Evolutionary conservation across 768 basidiomycete species (phyloP).

Genomic region (Xerocomus brunneocitrinus): DNA sequence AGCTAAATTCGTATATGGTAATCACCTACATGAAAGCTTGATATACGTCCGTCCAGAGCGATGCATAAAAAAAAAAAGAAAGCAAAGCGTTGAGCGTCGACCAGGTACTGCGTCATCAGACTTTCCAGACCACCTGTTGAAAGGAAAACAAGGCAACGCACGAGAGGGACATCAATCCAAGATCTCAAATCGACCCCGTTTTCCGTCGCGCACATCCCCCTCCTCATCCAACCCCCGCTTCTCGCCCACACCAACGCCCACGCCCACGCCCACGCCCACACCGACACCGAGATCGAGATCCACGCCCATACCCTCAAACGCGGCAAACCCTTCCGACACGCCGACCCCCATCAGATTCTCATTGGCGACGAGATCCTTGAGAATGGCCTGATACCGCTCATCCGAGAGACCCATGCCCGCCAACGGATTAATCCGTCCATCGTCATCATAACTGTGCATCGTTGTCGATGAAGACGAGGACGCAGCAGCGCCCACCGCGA

Average conservation of each 20-base stretch:
- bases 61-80: slow-evolving; percentile 1
- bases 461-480: slow-evolving; percentile 14
- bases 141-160: not conserved
- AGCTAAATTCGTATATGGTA: slow-evolving; percentile 24
- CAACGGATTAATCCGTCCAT: slow-evolving; percentile 72
- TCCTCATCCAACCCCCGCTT: slow-evolving; percentile 1
- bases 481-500: slow-evolving; percentile 37
- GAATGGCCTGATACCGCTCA: slow-evolving; percentile 78
- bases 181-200: slow-evolving; percentile 59
- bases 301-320: slow-evolving; percentile 16
- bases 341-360: slow-evolving; percentile 52
- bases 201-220: slow-evolving; percentile 36
- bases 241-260: slow-evolving; percentile 35
- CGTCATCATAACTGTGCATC: slow-evolving; percentile 33
- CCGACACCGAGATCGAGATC: slow-evolving; percentile 15
- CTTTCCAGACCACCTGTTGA: not conserved
- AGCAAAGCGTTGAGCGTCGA: not conserved
- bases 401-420: slow-evolving; percentile 86
- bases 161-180: slow-evolving; percentile 40
- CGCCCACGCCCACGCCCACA: slow-evolving; percentile 35
- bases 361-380: slow-evolving; percentile 66
- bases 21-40: not conserved
- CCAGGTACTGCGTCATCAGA: not conserved
- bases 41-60: slow-evolving; percentile 7
- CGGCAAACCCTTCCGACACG: slow-evolving; percentile 22